Evolutionary conservation across 495 filamentous ascomycete genomes (phyloP).

Genomic region (Beverwykella pulmonaria): DNA sequence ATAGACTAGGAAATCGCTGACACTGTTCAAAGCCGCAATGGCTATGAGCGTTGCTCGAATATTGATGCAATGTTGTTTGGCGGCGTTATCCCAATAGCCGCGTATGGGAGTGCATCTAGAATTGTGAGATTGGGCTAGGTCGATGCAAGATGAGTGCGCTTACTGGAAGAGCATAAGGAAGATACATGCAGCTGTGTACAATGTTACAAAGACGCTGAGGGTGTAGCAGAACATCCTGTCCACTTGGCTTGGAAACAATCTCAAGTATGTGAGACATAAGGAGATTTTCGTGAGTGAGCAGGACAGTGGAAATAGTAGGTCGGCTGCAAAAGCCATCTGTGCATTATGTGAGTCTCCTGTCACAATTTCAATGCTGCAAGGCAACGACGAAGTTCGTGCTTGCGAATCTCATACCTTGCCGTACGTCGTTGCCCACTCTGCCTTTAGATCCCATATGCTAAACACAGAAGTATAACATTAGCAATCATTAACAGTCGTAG

Average conservation of each 20-base stretch:
- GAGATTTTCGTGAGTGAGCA: constrained; percentile 30
- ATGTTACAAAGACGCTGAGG: constrained; percentile 17
- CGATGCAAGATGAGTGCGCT: not conserved
- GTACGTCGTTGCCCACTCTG: constrained; percentile 25
- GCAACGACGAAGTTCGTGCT: not conserved
- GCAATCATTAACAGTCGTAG: too few species aligned
- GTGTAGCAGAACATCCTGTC: constrained; percentile 32
- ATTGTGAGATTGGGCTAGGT: not conserved
- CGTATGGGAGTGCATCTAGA: constrained; percentile 24
- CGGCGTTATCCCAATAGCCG: constrained; percentile 25
- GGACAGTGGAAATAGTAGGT: constrained; percentile 28
- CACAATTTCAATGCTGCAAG: not conserved
- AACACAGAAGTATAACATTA: too few species aligned
- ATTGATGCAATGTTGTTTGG: constrained; percentile 28
- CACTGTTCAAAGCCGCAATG: constrained; percentile 27
- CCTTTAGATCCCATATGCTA: constrained; percentile 33
- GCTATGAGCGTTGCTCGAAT: constrained; percentile 13
- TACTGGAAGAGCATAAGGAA: constrained; percentile 34
- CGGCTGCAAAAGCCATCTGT: constrained; percentile 25
- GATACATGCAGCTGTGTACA: constrained; percentile 21
- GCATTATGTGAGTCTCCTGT: not conserved
- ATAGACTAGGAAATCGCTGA: constrained; percentile 35
- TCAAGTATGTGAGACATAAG: constrained; percentile 31
- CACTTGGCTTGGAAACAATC: constrained; percentile 25
- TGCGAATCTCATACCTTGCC: constrained; percentile 17